Conservation (phyloP, 805 yeast species). For the Wickerhamomyces rabaulensis region DNA sequence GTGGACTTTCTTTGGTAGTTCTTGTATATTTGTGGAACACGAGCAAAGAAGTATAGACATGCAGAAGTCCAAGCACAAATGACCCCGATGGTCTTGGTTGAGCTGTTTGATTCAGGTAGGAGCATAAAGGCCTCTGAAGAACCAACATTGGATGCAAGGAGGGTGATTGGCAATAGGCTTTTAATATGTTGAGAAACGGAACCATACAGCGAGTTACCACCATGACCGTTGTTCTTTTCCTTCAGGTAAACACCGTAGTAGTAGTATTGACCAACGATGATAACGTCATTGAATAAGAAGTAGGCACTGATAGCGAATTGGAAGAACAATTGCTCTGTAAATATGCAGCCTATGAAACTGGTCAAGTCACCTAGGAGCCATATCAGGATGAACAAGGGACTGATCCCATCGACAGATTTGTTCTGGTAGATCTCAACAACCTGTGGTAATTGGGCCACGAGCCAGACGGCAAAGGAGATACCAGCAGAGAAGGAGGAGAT, state of each 20-base stretch:
- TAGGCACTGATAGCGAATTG: constrained; percentile 70
- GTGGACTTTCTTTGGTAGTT: constrained; percentile 78
- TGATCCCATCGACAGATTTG: constrained; percentile 56
- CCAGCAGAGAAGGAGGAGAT: constrained; percentile 37
- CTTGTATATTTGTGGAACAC: constrained; percentile 80
- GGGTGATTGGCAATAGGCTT: constrained; percentile 19
- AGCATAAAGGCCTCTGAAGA: constrained; percentile 6
- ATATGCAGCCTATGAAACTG: constrained; percentile 61
- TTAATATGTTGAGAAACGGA: constrained; percentile 9
- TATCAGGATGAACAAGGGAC: constrained; percentile 45
- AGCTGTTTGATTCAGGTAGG: neutral
- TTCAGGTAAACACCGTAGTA: constrained; percentile 46
- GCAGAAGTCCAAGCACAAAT: constrained; percentile 78
- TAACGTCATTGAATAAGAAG: constrained; percentile 65
- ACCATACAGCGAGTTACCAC: constrained; percentile 26
- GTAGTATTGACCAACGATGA: constrained; percentile 65
- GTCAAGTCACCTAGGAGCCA: constrained; percentile 41
- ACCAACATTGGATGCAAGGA: constrained; percentile 23
- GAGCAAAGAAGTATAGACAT: constrained; percentile 63
- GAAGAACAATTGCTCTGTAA: constrained; percentile 77
- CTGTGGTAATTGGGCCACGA: constrained; percentile 52
- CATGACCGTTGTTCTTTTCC: constrained; percentile 29
- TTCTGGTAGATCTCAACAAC: constrained; percentile 48
- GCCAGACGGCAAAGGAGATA: constrained; percentile 38
- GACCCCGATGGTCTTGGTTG: constrained; percentile 31